Evolutionary conservation across 257 asterid genomes (phyloP).

Genomic region (Handroanthus guayacan): DNA sequence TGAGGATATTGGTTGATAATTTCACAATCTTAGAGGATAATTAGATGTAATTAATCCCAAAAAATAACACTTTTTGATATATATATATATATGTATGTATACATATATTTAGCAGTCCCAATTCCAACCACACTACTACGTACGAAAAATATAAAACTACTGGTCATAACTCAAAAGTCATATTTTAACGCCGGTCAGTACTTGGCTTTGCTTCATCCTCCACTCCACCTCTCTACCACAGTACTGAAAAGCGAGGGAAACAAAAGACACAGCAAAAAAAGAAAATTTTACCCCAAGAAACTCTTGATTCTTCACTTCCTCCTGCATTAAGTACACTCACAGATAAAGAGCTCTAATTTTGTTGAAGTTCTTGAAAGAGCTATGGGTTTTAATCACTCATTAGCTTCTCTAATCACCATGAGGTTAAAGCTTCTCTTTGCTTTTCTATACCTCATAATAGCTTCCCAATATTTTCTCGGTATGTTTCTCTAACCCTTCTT

Average conservation of each 20-base stretch:
- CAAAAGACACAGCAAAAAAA: conserved; percentile 17
- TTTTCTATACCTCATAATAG: conserved; percentile 35
- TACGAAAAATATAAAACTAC: no score
- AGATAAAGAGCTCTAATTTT: not conserved
- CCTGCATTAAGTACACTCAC: conserved; percentile 15
- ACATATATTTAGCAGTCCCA: no score
- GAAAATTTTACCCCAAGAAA: conserved; percentile 52
- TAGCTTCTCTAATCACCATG: conserved; percentile 33
- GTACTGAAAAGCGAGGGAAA: not conserved
- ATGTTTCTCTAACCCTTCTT: conserved; percentile 6
- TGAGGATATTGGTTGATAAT: no score
- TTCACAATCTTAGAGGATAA: no score
- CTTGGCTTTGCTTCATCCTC: not conserved
- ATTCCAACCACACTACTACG: no score
- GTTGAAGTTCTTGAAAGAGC: not conserved
- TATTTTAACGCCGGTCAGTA: not conserved
- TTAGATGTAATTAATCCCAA: no score
- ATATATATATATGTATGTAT: no score
- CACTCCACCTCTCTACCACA: not conserved
- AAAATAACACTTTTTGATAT: no score
- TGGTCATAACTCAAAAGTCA: not conserved
- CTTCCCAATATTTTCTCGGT: conserved; percentile 43
- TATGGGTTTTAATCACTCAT: not conserved
- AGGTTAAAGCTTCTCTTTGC: conserved; percentile 24
- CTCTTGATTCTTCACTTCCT: conserved; percentile 49